These are phyloP conservation scores for Microbotryum scabiosae DNA, from an alignment of 1,284 basidiomycete genomes.

Conservation along the genomic window DNA sequence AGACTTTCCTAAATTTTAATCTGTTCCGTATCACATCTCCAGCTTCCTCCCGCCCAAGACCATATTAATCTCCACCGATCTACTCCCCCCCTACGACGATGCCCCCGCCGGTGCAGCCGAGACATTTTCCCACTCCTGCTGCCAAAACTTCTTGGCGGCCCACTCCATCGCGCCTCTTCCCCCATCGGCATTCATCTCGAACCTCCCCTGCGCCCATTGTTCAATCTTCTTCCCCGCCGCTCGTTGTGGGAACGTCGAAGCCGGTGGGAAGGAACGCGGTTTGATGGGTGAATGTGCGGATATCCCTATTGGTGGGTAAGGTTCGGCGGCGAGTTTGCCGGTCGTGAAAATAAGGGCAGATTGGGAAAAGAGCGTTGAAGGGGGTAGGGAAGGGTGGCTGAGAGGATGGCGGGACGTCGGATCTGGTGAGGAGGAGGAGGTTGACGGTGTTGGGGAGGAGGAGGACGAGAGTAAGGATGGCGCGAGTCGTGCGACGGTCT, in stretches of 20 bases:
- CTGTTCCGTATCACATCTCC: too few relatives aligned
- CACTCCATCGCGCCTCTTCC: slow-evolving; percentile 25
- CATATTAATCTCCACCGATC: too few relatives aligned
- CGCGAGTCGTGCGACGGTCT: slow-evolving; percentile 19
- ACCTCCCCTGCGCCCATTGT: slow-evolving; percentile 19
- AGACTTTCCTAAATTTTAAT: too few relatives aligned
- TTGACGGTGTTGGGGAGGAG: not conserved
- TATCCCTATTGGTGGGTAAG: slow-evolving; percentile 24
- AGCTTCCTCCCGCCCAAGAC: too few relatives aligned
- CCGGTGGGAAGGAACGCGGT: slow-evolving; percentile 13
- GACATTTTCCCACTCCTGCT: not conserved
- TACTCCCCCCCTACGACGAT: too few relatives aligned
- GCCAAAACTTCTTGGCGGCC: slow-evolving; percentile 22
- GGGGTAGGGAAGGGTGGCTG: slow-evolving; percentile 21
- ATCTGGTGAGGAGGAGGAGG: not conserved
- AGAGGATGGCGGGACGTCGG: slow-evolving; percentile 10
- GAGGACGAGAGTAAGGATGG: slow-evolving; percentile 2
- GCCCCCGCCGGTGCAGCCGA: too few relatives aligned
- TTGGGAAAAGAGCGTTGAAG: slow-evolving; percentile 28
- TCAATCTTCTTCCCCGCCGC: slow-evolving; percentile 23
- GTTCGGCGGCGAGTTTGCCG: slow-evolving; percentile 17
- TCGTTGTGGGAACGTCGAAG: slow-evolving; percentile 17
- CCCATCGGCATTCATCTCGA: slow-evolving; percentile 25
- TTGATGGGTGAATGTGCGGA: slow-evolving; percentile 8
- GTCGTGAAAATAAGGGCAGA: slow-evolving; percentile 29